These are phyloP conservation scores for Discostella pseudostelligera DNA, from an alignment of 108 stramenopile genomes.

Conservation along the genomic window DNA sequence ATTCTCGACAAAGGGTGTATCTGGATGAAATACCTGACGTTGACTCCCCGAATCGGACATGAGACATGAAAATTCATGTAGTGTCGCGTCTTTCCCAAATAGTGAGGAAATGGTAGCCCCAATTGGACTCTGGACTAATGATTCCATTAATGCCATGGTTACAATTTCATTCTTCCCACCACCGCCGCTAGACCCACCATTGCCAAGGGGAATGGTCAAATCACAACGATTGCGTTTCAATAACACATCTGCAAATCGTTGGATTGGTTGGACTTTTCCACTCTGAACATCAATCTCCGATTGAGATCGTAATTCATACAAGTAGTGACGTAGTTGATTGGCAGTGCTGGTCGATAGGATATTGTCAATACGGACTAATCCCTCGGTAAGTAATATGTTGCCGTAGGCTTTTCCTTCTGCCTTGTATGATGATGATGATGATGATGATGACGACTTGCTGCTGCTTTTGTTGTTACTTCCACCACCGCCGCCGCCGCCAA, in stretches of 20 bases:
- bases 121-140: slow-evolving; percentile 50
- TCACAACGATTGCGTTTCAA: slow-evolving; percentile 77
- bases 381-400: slow-evolving; percentile 57
- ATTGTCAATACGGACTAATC: slow-evolving; percentile 77
- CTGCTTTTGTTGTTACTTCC: slow-evolving; percentile 10
- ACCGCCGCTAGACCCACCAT: no score
- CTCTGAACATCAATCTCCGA: slow-evolving; percentile 45
- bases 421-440: slow-evolving; percentile 25
- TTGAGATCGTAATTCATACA: slow-evolving; percentile 44
- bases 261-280: slow-evolving; percentile 46
- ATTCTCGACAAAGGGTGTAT: slow-evolving; percentile 59
- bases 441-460: slow-evolving; percentile 17
- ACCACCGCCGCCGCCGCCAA: slow-evolving; percentile 28
- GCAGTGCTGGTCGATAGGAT: slow-evolving; percentile 52
- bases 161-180: slow-evolving; percentile 20
- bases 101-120: slow-evolving; percentile 50
- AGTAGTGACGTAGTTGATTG: slow-evolving; percentile 55
- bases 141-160: slow-evolving; percentile 38
- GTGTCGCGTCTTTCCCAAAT: slow-evolving; percentile 53
- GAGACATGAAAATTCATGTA: slow-evolving; percentile 72
- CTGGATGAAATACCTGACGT: slow-evolving; percentile 83
- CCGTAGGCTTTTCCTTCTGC: slow-evolving; percentile 59
- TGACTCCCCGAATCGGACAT: slow-evolving; percentile 75
- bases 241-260: slow-evolving; percentile 82
- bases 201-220: slow-evolving; percentile 65